Conservation (phyloP, 441 rosid genomes). For the Mallotus japonicus region DNA sequence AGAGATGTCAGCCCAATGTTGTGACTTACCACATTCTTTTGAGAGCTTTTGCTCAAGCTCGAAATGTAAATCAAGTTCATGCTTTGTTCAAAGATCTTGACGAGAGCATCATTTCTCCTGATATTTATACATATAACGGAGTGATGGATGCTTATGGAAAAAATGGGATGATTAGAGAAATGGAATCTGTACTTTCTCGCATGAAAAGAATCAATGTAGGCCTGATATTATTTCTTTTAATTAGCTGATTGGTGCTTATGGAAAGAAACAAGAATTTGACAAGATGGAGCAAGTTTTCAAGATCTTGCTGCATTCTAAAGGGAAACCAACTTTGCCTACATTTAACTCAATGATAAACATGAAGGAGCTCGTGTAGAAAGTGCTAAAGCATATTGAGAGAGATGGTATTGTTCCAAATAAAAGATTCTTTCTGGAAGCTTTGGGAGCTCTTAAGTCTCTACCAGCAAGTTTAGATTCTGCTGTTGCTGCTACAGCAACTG, state of each 20-base stretch:
- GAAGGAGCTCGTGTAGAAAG: constrained; percentile 66
- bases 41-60: constrained; percentile 82
- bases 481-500: too few relatives aligned
- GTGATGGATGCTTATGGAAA: constrained; percentile 96
- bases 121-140: constrained; percentile 73
- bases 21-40: constrained; percentile 88
- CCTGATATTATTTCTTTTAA: constrained; percentile 83
- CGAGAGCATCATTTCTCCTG: constrained; percentile 58
- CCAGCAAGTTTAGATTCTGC: constrained; percentile 27
- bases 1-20: constrained; percentile 69
- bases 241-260: constrained; percentile 75
- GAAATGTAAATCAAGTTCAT: constrained; percentile 63
- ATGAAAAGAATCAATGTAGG: constrained; percentile 75
- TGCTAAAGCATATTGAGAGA: constrained; percentile 64
- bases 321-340: constrained; percentile 80
- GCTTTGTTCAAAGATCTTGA: constrained; percentile 74
- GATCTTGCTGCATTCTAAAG: constrained; percentile 72
- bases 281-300: constrained; percentile 93
- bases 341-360: constrained; percentile 84
- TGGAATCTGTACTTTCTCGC: constrained; percentile 73
- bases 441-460: constrained; percentile 56
- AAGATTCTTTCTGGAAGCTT: constrained; percentile 77
- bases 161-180: constrained; percentile 80
- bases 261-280: constrained; percentile 79
- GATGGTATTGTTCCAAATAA: constrained; percentile 78